phyloP scores from a whole-genome alignment of 257 asterid species.

The Solanum chmielewskii region DNA sequence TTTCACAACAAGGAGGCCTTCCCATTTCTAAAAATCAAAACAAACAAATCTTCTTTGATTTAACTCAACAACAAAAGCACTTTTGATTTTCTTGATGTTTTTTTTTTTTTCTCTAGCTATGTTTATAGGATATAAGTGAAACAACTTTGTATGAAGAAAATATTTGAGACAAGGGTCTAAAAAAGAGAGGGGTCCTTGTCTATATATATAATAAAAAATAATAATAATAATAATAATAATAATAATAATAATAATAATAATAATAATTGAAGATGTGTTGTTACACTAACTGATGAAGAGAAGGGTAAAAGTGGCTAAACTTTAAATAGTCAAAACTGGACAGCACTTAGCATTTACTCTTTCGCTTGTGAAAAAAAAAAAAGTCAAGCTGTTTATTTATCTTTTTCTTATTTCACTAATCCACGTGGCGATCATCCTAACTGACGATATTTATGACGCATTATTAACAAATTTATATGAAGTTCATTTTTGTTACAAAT shows the following conservation, averaged over 20 bases:
- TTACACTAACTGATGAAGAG: conserved; percentile 12
- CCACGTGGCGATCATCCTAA: conserved; percentile 52
- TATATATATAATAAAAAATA: conserved; percentile 1
- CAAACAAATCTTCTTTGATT: neutral
- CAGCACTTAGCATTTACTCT: conserved; percentile 65
- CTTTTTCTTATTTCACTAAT: conserved; percentile 11
- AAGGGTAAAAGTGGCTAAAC: conserved; percentile 15
- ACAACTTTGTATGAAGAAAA: neutral
- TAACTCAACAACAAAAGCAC: neutral
- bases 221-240: neutral
- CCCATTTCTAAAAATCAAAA: conserved; percentile 33
- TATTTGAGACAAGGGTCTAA: conserved; percentile 29
- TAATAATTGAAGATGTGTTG: neutral
- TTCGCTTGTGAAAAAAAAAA: conserved; percentile 15
- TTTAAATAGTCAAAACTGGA: conserved; percentile 47
- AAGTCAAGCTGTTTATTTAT: conserved; percentile 25
- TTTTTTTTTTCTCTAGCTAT: neutral
- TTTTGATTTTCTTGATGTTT: neutral
- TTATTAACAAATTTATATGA: neutral
- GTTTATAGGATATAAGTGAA: neutral
- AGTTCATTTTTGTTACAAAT: neutral
- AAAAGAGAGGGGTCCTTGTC: conserved; percentile 22
- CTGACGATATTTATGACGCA: neutral
- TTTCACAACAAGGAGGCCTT: conserved; percentile 83
- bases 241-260: neutral